Conservation (phyloP, 805 yeast genomes). For the Spathaspora girioi region DNA sequence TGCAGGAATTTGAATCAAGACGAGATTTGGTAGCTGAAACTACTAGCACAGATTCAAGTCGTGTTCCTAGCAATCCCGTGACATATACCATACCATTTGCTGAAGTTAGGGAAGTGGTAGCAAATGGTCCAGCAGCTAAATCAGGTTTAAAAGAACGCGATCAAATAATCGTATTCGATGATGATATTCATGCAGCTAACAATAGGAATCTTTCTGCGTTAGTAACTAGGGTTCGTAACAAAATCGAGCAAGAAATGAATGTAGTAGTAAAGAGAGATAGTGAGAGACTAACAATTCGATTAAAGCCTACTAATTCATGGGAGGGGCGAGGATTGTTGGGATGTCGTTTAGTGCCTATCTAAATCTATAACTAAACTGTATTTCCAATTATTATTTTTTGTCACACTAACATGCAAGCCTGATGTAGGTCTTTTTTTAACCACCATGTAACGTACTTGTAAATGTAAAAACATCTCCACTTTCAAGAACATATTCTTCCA, state of each 20-base stretch:
- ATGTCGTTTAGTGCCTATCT: conserved; percentile 51
- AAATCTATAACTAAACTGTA: conserved; percentile 7
- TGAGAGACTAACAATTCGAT: conserved; percentile 12
- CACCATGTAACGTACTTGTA: conserved; percentile 94
- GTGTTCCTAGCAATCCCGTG: neutral
- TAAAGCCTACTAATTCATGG: conserved; percentile 54
- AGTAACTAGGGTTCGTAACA: conserved; percentile 40
- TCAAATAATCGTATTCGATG: conserved; percentile 50
- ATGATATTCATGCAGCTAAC: conserved; percentile 48
- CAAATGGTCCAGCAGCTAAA: conserved; percentile 51
- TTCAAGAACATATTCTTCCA: conserved; percentile 74
- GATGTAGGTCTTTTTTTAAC: no score
- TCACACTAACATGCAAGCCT: no score
- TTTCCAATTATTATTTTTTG: neutral
- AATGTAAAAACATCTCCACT: conserved; percentile 76
- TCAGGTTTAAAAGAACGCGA: conserved; percentile 58
- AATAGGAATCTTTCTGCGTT: conserved; percentile 47
- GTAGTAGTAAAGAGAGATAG: conserved; percentile 31
- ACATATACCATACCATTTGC: conserved; percentile 50
- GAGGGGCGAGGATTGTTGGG: conserved; percentile 68
- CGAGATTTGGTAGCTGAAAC: neutral
- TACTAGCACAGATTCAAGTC: neutral
- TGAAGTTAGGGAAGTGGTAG: conserved; percentile 44
- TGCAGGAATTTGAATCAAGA: conserved; percentile 34
- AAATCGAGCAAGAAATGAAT: conserved; percentile 23